These are phyloP conservation scores for Leccinum broughii DNA, from an alignment of 768 basidiomycete species.

Conservation along the genomic window DNA sequence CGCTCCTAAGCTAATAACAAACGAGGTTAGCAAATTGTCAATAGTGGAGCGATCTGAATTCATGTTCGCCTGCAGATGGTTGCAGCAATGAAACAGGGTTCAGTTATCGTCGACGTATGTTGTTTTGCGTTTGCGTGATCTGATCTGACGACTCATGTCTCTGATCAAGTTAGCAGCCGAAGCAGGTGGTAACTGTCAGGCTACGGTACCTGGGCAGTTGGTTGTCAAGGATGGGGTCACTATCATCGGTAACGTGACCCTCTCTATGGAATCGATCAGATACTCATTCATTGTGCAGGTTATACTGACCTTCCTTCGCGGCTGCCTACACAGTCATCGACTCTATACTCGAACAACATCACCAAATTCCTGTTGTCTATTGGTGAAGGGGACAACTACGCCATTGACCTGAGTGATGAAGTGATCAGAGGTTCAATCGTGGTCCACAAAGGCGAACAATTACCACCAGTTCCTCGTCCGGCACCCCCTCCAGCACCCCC, in stretches of 20 bases:
- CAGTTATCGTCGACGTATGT: constrained; percentile 73
- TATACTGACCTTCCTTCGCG: constrained; percentile 87
- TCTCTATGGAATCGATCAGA: constrained; percentile 2
- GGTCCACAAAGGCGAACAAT: constrained; percentile 61
- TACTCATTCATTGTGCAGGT: constrained; percentile 41
- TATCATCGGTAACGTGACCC: constrained; percentile 58
- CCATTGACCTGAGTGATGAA: constrained; percentile 76
- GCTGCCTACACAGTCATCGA: constrained; percentile 85
- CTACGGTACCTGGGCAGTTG: constrained; percentile 76
- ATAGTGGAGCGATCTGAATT: constrained; percentile 1
- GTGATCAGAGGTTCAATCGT: constrained; percentile 82
- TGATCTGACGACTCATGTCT: constrained; percentile 16
- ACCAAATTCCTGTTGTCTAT: constrained; percentile 87
- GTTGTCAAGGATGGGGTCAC: constrained; percentile 73
- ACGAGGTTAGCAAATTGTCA: constrained; percentile 42
- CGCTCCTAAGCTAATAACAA: constrained; percentile 81
- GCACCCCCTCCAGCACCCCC: constrained; percentile 63
- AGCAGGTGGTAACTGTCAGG: constrained; percentile 87
- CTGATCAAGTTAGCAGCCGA: constrained; percentile 60
- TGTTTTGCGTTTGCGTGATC: background rate
- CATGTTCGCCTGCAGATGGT: constrained; percentile 54
- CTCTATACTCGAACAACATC: constrained; percentile 89
- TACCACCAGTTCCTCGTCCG: constrained; percentile 68
- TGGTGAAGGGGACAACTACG: constrained; percentile 60
- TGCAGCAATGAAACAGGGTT: constrained; percentile 89